Base-by-base conservation (phyloP, 2,329 filamentous ascomycete genomes). In the Phyllosticta capitalensis region DNA sequence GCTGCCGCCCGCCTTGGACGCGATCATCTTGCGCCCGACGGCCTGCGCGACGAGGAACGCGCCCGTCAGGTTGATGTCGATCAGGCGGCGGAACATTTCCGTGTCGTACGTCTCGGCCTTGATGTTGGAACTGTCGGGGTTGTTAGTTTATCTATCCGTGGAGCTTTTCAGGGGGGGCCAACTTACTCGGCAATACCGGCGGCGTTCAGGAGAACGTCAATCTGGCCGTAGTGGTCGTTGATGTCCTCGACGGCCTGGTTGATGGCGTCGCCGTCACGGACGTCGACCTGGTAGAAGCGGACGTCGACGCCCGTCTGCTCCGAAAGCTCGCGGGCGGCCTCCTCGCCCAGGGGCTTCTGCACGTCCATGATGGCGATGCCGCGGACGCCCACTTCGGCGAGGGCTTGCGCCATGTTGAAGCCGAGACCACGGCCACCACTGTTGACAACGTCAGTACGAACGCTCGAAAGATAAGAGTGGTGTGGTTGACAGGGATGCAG, bases 41-140 rank as follows among this genome's bases (percentile, higher is more conserved):
- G 64, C 57, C 75, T 90, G 87, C 19, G 86, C 81, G 78, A 89
- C 85, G 64, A 91, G 78, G 81, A 92, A 92, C 4, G 86, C 86
- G 57, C 89, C 89, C 9, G 83, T 90, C 45, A 91, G 76, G 80
- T 92, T 92, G 78, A 92, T 90, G 72, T 92, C 88, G 67, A 92
- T 85, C 33, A 91, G 81, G 59, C 84, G 84, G 54, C 87, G 85
- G 81, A 90, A 92, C 81, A 87, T 89, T 72, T 85, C 82, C 26
- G 82, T 80, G 69, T 89, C 83, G 76, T 92, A 91, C 20, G 79
- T 84, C 79, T 91, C 88, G 55, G 87, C 88, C 73, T 88, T 87
- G 77, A 91, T 88, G 80, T 91, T 91, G 71, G 87, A 90, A 72
- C 79, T 81, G 64, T 21, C 38, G 22, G 49, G 62, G 3, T 20